A percentile compares a stretch with the other conserved stretches of the same genome.
These are phyloP conservation scores for Peronospora belbahrii DNA, from an alignment of 352 stramenopile species.

Conservation along the genomic window DNA sequence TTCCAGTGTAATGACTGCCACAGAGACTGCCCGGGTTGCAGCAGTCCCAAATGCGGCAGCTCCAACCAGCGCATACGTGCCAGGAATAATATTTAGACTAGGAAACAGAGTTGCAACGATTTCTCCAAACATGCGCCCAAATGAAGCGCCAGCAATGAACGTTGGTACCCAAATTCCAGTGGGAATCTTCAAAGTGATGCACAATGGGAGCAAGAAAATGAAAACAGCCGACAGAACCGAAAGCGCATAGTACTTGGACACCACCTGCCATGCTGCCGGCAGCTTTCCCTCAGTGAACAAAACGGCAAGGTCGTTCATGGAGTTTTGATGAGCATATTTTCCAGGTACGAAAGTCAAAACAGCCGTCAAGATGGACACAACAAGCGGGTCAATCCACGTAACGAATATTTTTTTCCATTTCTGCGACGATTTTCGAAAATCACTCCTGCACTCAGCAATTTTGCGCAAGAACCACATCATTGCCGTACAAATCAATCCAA, in stretches of 20 bases:
- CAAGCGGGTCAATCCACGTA: conserved; percentile 57
- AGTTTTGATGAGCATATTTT: conserved; percentile 44
- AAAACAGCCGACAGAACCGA: conserved; percentile 40
- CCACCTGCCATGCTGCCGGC: conserved; percentile 29
- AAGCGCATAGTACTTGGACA: conserved; percentile 72
- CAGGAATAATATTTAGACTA: conserved; percentile 28
- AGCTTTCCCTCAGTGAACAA: conserved; percentile 54
- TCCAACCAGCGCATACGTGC: conserved; percentile 71
- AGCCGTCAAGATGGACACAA: conserved; percentile 54
- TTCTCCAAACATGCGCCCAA: conserved; percentile 77
- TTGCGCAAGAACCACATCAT: conserved; percentile 59
- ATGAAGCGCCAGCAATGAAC: conserved; percentile 76
- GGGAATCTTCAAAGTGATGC: conserved; percentile 73
- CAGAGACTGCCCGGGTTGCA: conserved; percentile 70
- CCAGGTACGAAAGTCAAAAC: conserved; percentile 69
- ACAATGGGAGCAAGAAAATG: conserved; percentile 62
- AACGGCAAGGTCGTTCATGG: conserved; percentile 49
- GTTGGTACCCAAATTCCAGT: conserved; percentile 80
- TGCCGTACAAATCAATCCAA: conserved; percentile 47
- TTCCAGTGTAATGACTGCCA: conserved; percentile 82
- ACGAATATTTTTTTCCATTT: conserved; percentile 46
- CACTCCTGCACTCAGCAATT: conserved; percentile 35
- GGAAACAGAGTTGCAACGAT: conserved; percentile 29
- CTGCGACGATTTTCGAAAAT: conserved; percentile 31
- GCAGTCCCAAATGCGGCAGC: conserved; percentile 63